Base-by-base conservation (phyloP, 2,329 filamentous ascomycete genomes). In the Pseudogymnoascus sp. region DNA sequence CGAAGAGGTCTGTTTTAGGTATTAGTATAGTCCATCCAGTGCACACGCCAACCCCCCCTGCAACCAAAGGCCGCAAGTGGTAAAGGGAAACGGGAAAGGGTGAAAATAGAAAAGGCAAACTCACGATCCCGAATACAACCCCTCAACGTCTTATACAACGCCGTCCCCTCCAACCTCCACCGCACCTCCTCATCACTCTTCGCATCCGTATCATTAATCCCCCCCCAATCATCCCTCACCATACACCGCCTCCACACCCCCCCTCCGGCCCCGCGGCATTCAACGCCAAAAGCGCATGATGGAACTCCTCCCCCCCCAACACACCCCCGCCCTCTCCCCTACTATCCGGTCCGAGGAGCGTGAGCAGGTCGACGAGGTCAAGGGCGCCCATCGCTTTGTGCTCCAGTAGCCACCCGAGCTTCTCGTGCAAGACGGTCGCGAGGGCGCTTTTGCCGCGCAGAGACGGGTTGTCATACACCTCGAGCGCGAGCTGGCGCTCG, bases 241-340 rank as follows among this genome's bases (percentile, higher is more conserved):
- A 89, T 89, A 65, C 91, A 88, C 61, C 94, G 85, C 71, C 94
- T 88, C 94, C 94, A 99, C 65, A 97, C 90, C n/a, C 85, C 66
- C 77, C 78, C 68, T 74, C 79, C 68, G 80, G 81, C 67, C 77
- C 84, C 71, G 77, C 81, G 74, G 28, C 28, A 19, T 62, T 63
- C 4, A 64, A 61, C 12, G 67, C 72, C 64, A 77, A 71, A 5
- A 86, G 74, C 14, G 78, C 80, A 42, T 79, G 71, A 73, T 84
- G 89, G 72, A 95, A 97, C 66, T 91, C 88, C 62, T 79, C 75
- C 4, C 76, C 77, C 11, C 75, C 82, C 74, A 78, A 80, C 71
- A 77, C 68, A 14, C 73, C 74, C 55, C 71, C n/a, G 80, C 77
- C 30, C 22, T 59, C 45, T 75, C 70, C 68, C 12, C 69, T 69